phyloP scores from a whole-genome alignment of 2,329 filamentous ascomycete species.

The Huntiella abstrusa region DNA sequence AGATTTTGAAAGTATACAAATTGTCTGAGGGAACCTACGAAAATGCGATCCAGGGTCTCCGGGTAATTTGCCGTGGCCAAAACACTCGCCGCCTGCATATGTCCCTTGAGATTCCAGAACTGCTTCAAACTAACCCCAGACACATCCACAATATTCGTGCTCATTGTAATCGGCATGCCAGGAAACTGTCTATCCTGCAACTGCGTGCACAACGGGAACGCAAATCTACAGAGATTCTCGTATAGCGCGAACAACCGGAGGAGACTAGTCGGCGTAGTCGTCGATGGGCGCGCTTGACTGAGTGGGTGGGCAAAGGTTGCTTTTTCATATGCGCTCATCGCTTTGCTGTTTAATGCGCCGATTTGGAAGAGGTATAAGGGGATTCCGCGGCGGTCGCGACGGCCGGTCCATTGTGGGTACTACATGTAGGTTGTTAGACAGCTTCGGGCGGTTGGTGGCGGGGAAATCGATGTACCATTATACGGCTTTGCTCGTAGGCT shows the following conservation, averaged over 20 bases:
- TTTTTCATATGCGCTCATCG: slow-evolving; percentile 61
- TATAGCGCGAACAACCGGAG: slow-evolving; percentile 82
- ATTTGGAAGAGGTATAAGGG: slow-evolving; percentile 87
- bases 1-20: background rate
- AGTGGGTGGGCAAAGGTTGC: slow-evolving; percentile 34
- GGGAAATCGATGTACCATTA: slow-evolving; percentile 35
- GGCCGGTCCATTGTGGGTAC: slow-evolving; percentile 92
- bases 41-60: slow-evolving; percentile 74
- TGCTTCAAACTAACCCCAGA: slow-evolving; percentile 72
- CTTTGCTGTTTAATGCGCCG: slow-evolving; percentile 62
- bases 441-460: background rate
- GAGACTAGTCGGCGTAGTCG: slow-evolving; percentile 53
- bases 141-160: slow-evolving; percentile 90
- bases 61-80: slow-evolving; percentile 88
- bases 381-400: slow-evolving; percentile 72
- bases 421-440: slow-evolving; percentile 19
- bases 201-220: slow-evolving; percentile 66
- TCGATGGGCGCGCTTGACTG: slow-evolving; percentile 43
- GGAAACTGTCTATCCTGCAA: slow-evolving; percentile 52
- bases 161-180: slow-evolving; percentile 75
- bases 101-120: slow-evolving; percentile 85
- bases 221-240: slow-evolving; percentile 78
- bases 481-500: slow-evolving; percentile 62
- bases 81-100: slow-evolving; percentile 83
- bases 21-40: slow-evolving; percentile 16